Evolutionary conservation across 352 stramenopile genomes (phyloP).

Genomic region (Thalassiosira allenii): DNA sequence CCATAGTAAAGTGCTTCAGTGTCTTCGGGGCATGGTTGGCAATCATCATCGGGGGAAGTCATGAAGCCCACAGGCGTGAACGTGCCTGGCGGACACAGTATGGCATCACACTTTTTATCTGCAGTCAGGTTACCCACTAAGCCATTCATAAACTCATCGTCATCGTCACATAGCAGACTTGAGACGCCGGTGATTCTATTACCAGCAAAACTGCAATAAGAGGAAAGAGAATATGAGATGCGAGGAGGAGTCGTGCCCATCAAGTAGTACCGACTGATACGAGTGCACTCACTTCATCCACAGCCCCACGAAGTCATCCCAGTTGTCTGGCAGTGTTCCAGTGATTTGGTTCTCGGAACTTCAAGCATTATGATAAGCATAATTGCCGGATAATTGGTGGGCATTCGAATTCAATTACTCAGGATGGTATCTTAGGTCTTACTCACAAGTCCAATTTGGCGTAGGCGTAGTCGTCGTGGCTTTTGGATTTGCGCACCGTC

Average conservation of each 20-base stretch:
- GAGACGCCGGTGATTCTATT: conserved; percentile 66
- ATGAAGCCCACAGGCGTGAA: conserved; percentile 59
- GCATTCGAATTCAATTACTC: too few species aligned
- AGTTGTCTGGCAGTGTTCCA: conserved; percentile 49
- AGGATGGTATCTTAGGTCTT: neutral
- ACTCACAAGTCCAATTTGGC: conserved; percentile 65
- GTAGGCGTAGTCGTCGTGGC: conserved; percentile 58
- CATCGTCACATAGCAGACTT: conserved; percentile 62
- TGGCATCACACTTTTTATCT: conserved; percentile 67
- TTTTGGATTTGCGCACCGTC: conserved; percentile 42
- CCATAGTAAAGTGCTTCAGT: conserved; percentile 61
- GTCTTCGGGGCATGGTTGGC: conserved; percentile 49
- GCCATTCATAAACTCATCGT: conserved; percentile 66
- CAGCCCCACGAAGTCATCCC: conserved; percentile 62
- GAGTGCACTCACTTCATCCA: conserved; percentile 49
- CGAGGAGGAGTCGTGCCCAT: too few species aligned
- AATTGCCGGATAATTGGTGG: too few species aligned
- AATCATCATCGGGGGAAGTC: conserved; percentile 31
- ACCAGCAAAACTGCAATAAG: conserved; percentile 27
- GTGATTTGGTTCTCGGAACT: conserved; percentile 67
- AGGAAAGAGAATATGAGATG: neutral
- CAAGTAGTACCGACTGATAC: neutral
- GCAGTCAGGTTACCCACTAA: conserved; percentile 52
- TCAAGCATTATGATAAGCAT: conserved; percentile 7
- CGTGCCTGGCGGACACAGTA: conserved; percentile 59